Evolutionary conservation across 441 rosid genomes (phyloP), one percentile per base, ranked within the genome.

Genomic region (Breynia disticha): DNA sequence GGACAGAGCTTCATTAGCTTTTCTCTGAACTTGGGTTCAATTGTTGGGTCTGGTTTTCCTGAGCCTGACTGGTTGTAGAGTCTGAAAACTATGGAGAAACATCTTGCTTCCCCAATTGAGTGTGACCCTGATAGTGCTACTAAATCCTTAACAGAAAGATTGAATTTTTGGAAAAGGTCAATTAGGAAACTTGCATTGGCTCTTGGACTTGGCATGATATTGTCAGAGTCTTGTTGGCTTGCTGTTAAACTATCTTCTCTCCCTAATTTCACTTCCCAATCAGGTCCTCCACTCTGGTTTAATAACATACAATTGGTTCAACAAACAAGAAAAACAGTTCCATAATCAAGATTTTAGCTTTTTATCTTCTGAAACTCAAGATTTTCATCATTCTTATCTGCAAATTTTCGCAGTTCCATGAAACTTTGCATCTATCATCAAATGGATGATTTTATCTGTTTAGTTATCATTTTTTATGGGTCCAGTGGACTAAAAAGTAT

Each of bases 111-210:
- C 19, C 97, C 97, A 3, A 91, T 81, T 1, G 98, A 84, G 68
- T 88, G 98, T 48, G 98, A 84, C 9, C 97, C 98, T 0, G 98
- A 91, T 52, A 91, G 91, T 56, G 95, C 97, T 7, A 91, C 95
- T 46, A 81, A 68, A 69, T 91, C 97, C 57, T 71, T 76, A 7
- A 74, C 66, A 0, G 95, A 88, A 42, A 91, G 97, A 52, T 79
- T 59, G 74, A 76, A 82, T 60, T 60, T 67, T 15, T 59, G 22
- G 56, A 91, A 88, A 5, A 91, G 80, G 60, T 81, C 73, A 0
- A 86, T 73, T 46, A 91, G 79, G 52, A 1, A 63, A 50, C 75
- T 84, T 2, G 95, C 94, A 50, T 88, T 77, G 18, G 89, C 83
- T 75, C 97, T 79, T 35, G 98, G 98, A 55, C 95, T 91, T 16